Conservation (phyloP, 768 basidiomycete genomes). For the Kwoniella europaea region DNA sequence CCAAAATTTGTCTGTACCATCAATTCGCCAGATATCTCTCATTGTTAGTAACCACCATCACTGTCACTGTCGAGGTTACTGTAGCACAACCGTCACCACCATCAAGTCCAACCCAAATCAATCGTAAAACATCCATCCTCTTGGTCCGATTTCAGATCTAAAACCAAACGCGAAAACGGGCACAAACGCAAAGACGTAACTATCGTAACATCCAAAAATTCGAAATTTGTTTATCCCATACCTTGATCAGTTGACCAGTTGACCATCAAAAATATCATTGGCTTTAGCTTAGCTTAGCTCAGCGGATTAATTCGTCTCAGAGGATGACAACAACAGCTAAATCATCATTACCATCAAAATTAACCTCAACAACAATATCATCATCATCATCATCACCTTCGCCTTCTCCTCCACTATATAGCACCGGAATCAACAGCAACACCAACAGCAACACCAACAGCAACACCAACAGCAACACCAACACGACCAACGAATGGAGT, state of each 20-base stretch:
- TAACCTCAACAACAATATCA: not conserved
- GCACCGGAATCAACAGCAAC: too few species aligned
- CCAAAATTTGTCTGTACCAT: not conserved
- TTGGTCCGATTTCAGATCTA: too few species aligned
- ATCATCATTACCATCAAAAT: not conserved
- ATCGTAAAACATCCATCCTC: too few species aligned
- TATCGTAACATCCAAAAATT: not conserved
- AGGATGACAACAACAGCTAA: not conserved
- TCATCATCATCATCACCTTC: not conserved
- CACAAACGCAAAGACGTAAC: not conserved
- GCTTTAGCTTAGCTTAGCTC: not conserved
- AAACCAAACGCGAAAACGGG: not conserved
- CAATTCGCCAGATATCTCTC: not conserved
- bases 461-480: not conserved
- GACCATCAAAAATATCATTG: not conserved
- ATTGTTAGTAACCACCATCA: not conserved
- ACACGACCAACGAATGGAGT: slow-evolving; percentile 7
- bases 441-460: not conserved
- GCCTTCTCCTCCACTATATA: not conserved
- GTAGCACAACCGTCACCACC: not conserved
- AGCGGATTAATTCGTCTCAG: not conserved
- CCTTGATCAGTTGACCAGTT: not conserved
- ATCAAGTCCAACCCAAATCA: not conserved
- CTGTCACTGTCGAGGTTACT: not conserved
- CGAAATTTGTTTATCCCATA: not conserved